Conservation (phyloP, 2,329 filamentous ascomycete species). For the Xylariaceae sp. region DNA sequence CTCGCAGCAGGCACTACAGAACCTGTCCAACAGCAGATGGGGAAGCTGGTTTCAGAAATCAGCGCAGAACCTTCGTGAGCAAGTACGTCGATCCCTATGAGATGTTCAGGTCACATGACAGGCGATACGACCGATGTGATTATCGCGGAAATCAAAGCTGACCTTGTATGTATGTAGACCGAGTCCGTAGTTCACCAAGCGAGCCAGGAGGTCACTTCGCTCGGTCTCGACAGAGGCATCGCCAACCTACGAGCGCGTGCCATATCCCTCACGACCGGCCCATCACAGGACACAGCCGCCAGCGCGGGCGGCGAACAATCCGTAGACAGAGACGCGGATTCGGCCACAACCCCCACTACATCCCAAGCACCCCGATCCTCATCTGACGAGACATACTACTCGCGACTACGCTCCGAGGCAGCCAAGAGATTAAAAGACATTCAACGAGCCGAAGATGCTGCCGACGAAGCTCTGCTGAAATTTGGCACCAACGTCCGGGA, state of each 20-base stretch:
- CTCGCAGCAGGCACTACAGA: conserved; percentile 29
- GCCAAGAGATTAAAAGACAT: conserved; percentile 83
- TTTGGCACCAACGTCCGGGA: conserved; percentile 88
- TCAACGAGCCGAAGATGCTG: conserved; percentile 88
- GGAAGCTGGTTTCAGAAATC: conserved; percentile 62
- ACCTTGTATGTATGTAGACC: conserved; percentile 48
- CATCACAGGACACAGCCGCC: conserved; percentile 31
- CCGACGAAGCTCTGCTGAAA: conserved; percentile 88
- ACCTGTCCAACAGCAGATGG: conserved; percentile 82
- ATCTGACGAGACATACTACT: conserved; percentile 41
- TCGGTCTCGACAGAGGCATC: conserved; percentile 78
- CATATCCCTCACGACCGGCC: conserved; percentile 58
- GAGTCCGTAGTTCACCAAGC: conserved; percentile 81
- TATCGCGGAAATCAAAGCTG: too few relatives aligned
- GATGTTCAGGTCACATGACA: not conserved
- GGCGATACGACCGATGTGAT: not conserved
- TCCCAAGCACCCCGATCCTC: conserved; percentile 28
- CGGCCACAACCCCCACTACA: conserved; percentile 45
- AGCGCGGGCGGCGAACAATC: conserved; percentile 24
- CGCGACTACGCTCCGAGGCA: conserved; percentile 73
- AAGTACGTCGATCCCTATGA: conserved; percentile 51
- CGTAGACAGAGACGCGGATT: conserved; percentile 38
- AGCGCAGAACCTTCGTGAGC: conserved; percentile 80
- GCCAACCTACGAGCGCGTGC: conserved; percentile 72
- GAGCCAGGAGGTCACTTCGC: conserved; percentile 76